A percentile compares a stretch with the other conserved stretches of the same genome.
Evolutionary conservation across 1,139 yeast genomes (phyloP).

Genomic region (Wickerhamomyces sp.): DNA sequence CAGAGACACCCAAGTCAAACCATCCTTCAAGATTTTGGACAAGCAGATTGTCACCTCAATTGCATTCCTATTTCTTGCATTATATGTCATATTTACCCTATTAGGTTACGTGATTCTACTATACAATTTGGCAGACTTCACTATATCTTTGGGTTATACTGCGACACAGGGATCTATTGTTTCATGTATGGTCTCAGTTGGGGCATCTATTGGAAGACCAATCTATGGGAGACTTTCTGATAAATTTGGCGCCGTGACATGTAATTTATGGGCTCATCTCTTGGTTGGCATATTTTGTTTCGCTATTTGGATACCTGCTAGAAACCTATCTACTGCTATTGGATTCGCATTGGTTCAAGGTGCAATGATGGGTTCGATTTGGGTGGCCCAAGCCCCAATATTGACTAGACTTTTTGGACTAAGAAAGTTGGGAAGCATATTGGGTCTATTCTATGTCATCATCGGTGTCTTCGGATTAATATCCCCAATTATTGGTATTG

Average conservation of each 20-base stretch:
- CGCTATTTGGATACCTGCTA: slow-evolving; percentile 58
- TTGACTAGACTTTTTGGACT: neutral
- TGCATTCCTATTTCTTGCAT: neutral
- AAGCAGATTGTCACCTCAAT: neutral
- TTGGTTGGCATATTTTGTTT: slow-evolving; percentile 26
- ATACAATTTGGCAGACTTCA: slow-evolving; percentile 51
- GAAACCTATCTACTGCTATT: slow-evolving; percentile 44
- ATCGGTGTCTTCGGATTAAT: slow-evolving; percentile 39
- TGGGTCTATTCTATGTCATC: slow-evolving; percentile 30
- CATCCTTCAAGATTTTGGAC: slow-evolving; percentile 17
- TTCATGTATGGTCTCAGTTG: slow-evolving; percentile 51
- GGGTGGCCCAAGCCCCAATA: slow-evolving; percentile 1
- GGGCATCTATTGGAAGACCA: slow-evolving; percentile 58
- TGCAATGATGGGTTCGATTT: slow-evolving; percentile 38
- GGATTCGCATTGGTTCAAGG: slow-evolving; percentile 41
- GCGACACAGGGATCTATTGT: slow-evolving; percentile 48
- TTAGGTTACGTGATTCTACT: slow-evolving; percentile 50
- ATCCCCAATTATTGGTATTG: slow-evolving; percentile 46
- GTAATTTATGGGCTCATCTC: slow-evolving; percentile 28
- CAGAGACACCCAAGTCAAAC: slow-evolving; percentile 2
- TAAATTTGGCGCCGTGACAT: slow-evolving; percentile 45
- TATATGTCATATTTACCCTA: slow-evolving; percentile 35
- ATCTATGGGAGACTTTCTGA: slow-evolving; percentile 49
- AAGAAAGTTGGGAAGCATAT: neutral
- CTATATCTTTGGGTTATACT: slow-evolving; percentile 49